A percentile compares a stretch with the other conserved stretches of the same genome.
Evolutionary conservation across 1,284 basidiomycete genomes (phyloP).

Genomic region (Lentinula novae-zelandiae): DNA sequence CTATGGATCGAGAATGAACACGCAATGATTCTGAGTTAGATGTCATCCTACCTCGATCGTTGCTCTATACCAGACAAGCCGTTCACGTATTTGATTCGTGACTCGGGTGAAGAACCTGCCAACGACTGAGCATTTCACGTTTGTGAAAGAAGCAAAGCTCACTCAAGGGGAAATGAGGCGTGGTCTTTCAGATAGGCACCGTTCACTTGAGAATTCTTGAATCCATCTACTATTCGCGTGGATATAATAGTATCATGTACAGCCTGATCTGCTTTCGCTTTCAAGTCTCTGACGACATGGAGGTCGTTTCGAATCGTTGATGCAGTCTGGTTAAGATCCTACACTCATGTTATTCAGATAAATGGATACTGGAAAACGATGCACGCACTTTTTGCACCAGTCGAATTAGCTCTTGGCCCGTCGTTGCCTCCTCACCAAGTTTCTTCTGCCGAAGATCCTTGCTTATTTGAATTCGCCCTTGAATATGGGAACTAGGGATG

Average conservation of each 20-base stretch:
- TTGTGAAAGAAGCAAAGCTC: slow-evolving; percentile 22
- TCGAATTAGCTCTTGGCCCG: slow-evolving; percentile 66
- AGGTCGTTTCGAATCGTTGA: slow-evolving; percentile 67
- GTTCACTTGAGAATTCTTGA: slow-evolving; percentile 66
- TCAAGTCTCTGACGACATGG: slow-evolving; percentile 62
- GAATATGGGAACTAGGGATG: slow-evolving; percentile 57
- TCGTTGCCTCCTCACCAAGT: slow-evolving; percentile 69
- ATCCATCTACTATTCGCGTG: slow-evolving; percentile 71
- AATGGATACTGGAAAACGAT: neutral
- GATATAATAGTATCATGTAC: slow-evolving; percentile 74
- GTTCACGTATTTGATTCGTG: slow-evolving; percentile 66
- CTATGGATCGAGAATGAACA: slow-evolving; percentile 31
- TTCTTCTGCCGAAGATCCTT: slow-evolving; percentile 74
- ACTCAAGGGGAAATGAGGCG: slow-evolving; percentile 82
- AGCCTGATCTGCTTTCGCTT: slow-evolving; percentile 68
- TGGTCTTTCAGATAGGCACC: slow-evolving; percentile 68
- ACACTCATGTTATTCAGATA: neutral
- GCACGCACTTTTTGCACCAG: slow-evolving; percentile 57
- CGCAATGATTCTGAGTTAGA: neutral
- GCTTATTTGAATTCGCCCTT: slow-evolving; percentile 72
- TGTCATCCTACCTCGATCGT: slow-evolving; percentile 64
- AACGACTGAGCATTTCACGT: neutral
- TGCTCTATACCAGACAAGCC: slow-evolving; percentile 71
- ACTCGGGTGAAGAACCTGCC: slow-evolving; percentile 70
- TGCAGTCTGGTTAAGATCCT: slow-evolving; percentile 62